Percentiles rank a stretch among this genome's conserved stretches.
These are phyloP conservation scores for Hordeum marinum DNA, from an alignment of 176 grass and related monocot genomes.

Conservation along the genomic window DNA sequence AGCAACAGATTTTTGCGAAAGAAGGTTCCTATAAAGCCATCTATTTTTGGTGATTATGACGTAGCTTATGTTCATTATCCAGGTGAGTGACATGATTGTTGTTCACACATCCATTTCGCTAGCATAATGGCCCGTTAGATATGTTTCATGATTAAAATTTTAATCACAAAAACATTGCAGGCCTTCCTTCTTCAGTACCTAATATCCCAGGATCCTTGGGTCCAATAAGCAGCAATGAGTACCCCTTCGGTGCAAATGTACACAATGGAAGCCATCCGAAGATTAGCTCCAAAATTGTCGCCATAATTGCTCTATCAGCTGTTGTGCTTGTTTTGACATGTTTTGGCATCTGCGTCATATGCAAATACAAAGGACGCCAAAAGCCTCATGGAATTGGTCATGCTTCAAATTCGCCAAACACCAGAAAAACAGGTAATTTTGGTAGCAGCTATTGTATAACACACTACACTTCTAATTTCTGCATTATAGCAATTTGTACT, in stretches of 20 bases:
- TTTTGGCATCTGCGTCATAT: constrained; percentile 49
- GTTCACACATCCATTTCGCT: constrained; percentile 1
- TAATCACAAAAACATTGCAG: constrained; percentile 42
- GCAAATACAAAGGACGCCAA: constrained; percentile 50
- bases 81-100: constrained; percentile 35
- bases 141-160: background rate
- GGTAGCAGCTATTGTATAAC: background rate
- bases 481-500: background rate
- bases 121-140: background rate
- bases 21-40: constrained; percentile 57
- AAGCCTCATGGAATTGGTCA: constrained; percentile 26
- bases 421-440: constrained; percentile 61
- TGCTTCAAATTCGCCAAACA: constrained; percentile 33
- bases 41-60: constrained; percentile 63
- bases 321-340: constrained; percentile 52
- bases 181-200: constrained; percentile 55
- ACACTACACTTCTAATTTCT: background rate
- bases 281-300: constrained; percentile 53
- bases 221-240: constrained; percentile 39
- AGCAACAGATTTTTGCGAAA: constrained; percentile 76
- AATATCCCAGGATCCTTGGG: constrained; percentile 35
- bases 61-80: constrained; percentile 69
- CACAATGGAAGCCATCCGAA: constrained; percentile 36
- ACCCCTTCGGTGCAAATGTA: constrained; percentile 61
- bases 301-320: constrained; percentile 61